Conservation (phyloP, 768 basidiomycete genomes). For the Hortiboletus flavorubellus region DNA sequence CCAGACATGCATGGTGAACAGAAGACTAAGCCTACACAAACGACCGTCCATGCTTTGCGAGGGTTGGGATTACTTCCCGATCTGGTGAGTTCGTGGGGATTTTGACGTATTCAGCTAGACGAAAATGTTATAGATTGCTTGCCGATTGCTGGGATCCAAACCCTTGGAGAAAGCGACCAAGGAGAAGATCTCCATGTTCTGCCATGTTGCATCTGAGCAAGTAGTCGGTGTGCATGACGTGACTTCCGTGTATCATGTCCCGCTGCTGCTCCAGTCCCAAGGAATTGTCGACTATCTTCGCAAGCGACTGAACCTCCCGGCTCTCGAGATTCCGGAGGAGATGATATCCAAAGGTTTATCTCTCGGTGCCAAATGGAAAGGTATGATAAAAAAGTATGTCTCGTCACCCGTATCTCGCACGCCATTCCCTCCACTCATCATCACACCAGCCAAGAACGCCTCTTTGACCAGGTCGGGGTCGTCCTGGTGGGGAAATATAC, state of each 20-base stretch:
- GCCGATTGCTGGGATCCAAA: conserved; percentile 76
- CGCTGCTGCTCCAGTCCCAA: conserved; percentile 86
- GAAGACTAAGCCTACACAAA: conserved; percentile 99
- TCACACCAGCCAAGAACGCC: conserved; percentile 76
- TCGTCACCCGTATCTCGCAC: background rate
- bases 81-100: conserved; percentile 50
- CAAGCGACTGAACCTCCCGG: conserved; percentile 73
- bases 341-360: conserved; percentile 60
- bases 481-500: conserved; percentile 98
- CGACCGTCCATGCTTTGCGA: conserved; percentile 89
- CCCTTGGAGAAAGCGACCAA: conserved; percentile 84
- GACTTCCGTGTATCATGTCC: conserved; percentile 95
- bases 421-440: background rate
- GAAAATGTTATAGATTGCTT: conserved; percentile 69
- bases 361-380: conserved; percentile 76
- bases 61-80: conserved; percentile 93
- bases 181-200: conserved; percentile 98
- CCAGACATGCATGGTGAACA: conserved; percentile 99
- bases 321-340: conserved; percentile 49
- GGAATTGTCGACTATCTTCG: conserved; percentile 85
- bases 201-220: conserved; percentile 85
- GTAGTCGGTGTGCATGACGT: conserved; percentile 97
- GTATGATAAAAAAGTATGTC: conserved; percentile 74
- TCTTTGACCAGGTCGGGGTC: conserved; percentile 85
- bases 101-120: background rate